Conservation (phyloP, 139 green algal species). For the Diplosphaera chodatii region DNA sequence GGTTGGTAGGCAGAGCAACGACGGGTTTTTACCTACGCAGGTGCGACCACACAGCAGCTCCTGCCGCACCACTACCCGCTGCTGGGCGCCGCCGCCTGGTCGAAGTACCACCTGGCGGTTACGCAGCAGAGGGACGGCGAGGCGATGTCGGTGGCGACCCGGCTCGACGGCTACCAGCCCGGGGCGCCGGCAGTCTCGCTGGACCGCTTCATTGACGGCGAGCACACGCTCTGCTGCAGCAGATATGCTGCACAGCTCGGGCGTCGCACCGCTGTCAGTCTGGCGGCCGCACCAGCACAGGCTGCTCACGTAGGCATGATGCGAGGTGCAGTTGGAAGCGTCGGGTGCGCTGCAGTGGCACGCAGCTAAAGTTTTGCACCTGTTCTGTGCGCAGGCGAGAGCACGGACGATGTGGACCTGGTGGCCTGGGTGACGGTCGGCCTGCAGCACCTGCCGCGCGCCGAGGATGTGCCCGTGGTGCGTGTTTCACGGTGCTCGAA, state of each 20-base stretch:
- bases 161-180: constrained; percentile 17
- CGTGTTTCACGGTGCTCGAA: too few relatives aligned
- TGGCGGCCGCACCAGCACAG: too few relatives aligned
- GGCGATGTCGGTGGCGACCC: background rate
- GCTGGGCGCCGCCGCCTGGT: constrained; percentile 17
- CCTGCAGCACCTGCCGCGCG: constrained; percentile 23
- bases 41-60: constrained; percentile 20
- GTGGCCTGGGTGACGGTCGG: constrained; percentile 28
- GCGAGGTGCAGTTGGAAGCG: too few relatives aligned
- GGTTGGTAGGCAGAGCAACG: too few relatives aligned
- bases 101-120: constrained; percentile 36
- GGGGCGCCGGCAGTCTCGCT: constrained; percentile 8
- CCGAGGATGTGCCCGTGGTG: constrained; percentile 22
- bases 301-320: too few relatives aligned
- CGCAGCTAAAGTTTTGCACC: too few relatives aligned
- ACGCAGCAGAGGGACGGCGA: constrained; percentile 24
- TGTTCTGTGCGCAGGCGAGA: constrained; percentile 13
- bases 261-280: too few relatives aligned
- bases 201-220: constrained; percentile 11
- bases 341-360: too few relatives aligned
- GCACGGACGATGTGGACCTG: constrained; percentile 19
- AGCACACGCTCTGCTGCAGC: background rate
- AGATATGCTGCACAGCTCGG: too few relatives aligned
- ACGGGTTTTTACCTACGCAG: too few relatives aligned
- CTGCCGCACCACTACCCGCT: constrained; percentile 28